These are phyloP conservation scores for Suillus subluteus DNA, from an alignment of 768 basidiomycete genomes.

Conservation along the genomic window DNA sequence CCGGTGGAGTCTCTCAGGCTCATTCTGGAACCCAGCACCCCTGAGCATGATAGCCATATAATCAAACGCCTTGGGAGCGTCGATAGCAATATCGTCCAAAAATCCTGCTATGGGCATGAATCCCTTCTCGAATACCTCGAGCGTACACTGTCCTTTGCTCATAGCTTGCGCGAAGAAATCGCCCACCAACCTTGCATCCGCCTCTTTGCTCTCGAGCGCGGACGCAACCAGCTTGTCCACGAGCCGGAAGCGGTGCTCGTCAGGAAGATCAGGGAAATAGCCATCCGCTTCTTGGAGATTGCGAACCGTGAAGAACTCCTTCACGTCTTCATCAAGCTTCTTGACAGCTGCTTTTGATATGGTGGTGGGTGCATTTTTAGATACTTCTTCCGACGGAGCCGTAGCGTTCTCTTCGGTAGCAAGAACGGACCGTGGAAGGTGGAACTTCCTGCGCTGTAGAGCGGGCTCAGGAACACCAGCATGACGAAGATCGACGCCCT, in stretches of 20 bases:
- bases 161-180: slow-evolving; percentile 70
- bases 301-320: slow-evolving; percentile 87
- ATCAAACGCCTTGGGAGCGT: slow-evolving; percentile 84
- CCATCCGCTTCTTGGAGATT: slow-evolving; percentile 86
- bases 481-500: slow-evolving; percentile 35
- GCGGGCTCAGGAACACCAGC: slow-evolving; percentile 48
- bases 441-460: slow-evolving; percentile 66
- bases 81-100: slow-evolving; percentile 88
- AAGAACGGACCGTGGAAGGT: slow-evolving; percentile 78
- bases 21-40: slow-evolving; percentile 60
- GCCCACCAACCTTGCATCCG: slow-evolving; percentile 76
- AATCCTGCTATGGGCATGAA: slow-evolving; percentile 70
- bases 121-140: slow-evolving; percentile 73
- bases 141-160: slow-evolving; percentile 60
- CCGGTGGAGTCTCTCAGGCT: slow-evolving; percentile 58
- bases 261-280: slow-evolving; percentile 79
- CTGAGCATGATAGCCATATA: slow-evolving; percentile 77
- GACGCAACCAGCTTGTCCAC: slow-evolving; percentile 75
- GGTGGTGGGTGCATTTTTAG: slow-evolving; percentile 40
- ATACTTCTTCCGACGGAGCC: slow-evolving; percentile 53
- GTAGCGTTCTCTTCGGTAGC: slow-evolving; percentile 49
- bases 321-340: slow-evolving; percentile 80
- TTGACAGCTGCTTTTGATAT: slow-evolving; percentile 72
- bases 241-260: slow-evolving; percentile 62
- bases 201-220: slow-evolving; percentile 82